These are phyloP conservation scores for Microcos paniculata DNA, from an alignment of 345 rosid genomes.

Conservation along the genomic window DNA sequence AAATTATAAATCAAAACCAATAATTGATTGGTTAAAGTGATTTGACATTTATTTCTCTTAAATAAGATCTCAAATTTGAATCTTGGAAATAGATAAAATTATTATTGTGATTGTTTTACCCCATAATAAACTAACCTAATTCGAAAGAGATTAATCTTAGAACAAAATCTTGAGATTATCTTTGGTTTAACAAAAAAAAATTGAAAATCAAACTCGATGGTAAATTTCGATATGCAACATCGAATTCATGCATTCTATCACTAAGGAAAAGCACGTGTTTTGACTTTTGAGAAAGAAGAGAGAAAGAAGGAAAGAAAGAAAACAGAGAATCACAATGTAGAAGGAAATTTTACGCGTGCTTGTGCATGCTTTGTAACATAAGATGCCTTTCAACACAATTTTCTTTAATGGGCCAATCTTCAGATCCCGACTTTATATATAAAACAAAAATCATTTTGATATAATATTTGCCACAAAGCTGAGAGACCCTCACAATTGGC, in stretches of 20 bases:
- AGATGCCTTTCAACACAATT: conserved; percentile 9
- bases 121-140: too few species aligned
- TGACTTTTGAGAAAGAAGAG: background rate
- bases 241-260: too few species aligned
- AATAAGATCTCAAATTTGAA: too few species aligned
- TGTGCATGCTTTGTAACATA: background rate
- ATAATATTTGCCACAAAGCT: background rate
- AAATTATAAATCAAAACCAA: too few species aligned
- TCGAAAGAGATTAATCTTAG: too few species aligned
- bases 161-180: too few species aligned
- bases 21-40: too few species aligned
- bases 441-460: conserved; percentile 10
- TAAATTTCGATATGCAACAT: background rate
- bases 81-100: too few species aligned
- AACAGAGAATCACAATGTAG: background rate
- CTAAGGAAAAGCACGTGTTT: background rate
- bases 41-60: too few species aligned
- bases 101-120: too few species aligned
- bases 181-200: background rate
- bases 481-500: background rate
- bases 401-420: conserved; percentile 2
- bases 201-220: background rate
- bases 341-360: background rate
- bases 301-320: background rate
- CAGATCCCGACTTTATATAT: conserved; percentile 8